Percentiles rank a stretch among this genome's conserved stretches.
Evolutionary conservation across 257 asterid species (phyloP).

Genomic region (Solanum rostratum): DNA sequence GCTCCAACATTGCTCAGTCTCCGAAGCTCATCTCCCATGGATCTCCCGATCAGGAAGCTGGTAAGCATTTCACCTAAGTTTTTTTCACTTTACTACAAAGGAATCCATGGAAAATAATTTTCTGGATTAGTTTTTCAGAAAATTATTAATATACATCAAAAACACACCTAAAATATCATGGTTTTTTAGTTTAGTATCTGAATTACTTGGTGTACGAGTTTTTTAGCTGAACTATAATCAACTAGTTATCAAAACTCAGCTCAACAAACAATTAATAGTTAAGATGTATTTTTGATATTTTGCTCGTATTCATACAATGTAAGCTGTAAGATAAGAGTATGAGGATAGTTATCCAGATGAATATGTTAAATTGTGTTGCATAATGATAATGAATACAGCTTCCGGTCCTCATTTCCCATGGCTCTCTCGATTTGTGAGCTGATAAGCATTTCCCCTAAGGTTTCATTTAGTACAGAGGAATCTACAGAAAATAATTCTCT

Average conservation of each 20-base stretch:
- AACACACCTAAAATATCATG: too few relatives aligned
- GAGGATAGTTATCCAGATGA: background rate
- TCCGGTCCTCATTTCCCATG: background rate
- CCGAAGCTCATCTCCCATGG: slow-evolving; percentile 46
- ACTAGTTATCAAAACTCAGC: background rate
- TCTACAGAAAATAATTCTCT: background rate
- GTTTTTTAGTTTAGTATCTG: too few relatives aligned
- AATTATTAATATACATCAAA: too few relatives aligned
- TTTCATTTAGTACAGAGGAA: background rate
- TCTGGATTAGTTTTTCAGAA: background rate
- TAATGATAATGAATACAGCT: background rate
- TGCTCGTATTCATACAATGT: background rate
- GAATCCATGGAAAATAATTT: background rate
- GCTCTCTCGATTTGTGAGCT: background rate
- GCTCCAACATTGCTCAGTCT: slow-evolving; percentile 36
- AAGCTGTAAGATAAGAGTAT: background rate
- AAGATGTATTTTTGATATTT: background rate
- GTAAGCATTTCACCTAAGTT: slow-evolving; percentile 3
- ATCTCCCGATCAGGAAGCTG: slow-evolving; percentile 44
- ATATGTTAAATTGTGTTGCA: background rate
- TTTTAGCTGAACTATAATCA: background rate
- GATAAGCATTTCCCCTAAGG: too few relatives aligned
- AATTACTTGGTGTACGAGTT: too few relatives aligned
- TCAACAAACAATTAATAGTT: background rate
- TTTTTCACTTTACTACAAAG: background rate